Base-by-base conservation (phyloP, 257 asterid species). In the Solanum clarkiae region DNA sequence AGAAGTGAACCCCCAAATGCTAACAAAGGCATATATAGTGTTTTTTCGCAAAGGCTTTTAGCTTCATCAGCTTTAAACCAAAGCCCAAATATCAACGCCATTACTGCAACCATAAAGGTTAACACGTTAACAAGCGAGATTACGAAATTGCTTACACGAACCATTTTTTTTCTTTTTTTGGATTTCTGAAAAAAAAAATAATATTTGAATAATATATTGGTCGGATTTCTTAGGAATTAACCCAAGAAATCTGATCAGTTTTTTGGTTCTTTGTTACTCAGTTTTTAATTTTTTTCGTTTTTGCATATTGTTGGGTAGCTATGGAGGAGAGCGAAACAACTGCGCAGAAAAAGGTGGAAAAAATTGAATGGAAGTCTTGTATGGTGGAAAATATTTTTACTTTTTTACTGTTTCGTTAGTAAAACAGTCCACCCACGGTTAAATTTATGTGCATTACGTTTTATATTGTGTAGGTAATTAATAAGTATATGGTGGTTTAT, bases 101-200 rank as follows among this genome's bases (percentile, higher is more conserved):
- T 53, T 1, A 92, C 9, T 3, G 96, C 88, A 5, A 93, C 3
- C 18, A 88, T 8, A 0, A 95, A 72, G 14, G 93, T 89, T 11
- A 92, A 7, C 5, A 92, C 66, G 86, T 94, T 95, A 1, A 94
- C 85, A 1, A 87, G 69, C 2, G 89, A 84, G 77, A 95, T 89
- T 29, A 95, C 14, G 53, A 89, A 88, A 62, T 92, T 95, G 93
- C 98, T 94, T 18, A 89, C 36, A 16, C 95, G 94, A 57, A 91
- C 81, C 86, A 84, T 84, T 51, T 29, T 44, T 32, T 1, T 12
- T 45, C 29, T 20, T 1, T 53, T 26, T n/a, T 7, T 49, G 1
- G 4, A 18, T 13, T 22, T 14, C 14, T 7, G 22, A 15, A 22
- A 8, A 42, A 8, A 42, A 9, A 3, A n/a, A 5, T 1, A 9